A percentile compares a stretch with the other conserved stretches of the same genome.
Evolutionary conservation across 345 rosid genomes (phyloP).

Genomic region (Populus nigra): DNA sequence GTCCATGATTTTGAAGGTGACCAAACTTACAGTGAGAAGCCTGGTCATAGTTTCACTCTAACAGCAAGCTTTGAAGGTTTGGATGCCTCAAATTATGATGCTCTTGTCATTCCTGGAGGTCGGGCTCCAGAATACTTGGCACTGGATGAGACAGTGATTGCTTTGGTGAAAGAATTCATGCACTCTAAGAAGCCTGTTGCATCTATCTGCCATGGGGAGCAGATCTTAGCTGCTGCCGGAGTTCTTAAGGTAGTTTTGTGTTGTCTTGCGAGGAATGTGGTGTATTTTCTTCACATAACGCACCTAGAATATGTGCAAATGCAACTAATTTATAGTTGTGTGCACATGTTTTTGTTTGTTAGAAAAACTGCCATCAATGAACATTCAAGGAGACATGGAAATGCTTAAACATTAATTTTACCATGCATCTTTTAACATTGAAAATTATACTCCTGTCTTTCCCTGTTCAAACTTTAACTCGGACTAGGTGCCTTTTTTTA

Average conservation of each 20-base stretch:
- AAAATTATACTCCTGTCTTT: too few relatives aligned
- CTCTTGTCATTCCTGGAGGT: slow-evolving; percentile 92
- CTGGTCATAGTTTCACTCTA: slow-evolving; percentile 66
- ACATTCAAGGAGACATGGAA: too few relatives aligned
- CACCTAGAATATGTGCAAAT: too few relatives aligned
- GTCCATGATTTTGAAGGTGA: slow-evolving; percentile 96
- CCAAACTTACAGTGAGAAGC: slow-evolving; percentile 93
- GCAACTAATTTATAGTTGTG: too few relatives aligned
- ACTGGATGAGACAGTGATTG: slow-evolving; percentile 51
- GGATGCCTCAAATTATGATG: slow-evolving; percentile 69
- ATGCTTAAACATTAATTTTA: too few relatives aligned
- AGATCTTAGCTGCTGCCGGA: slow-evolving; percentile 85
- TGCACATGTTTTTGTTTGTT: too few relatives aligned
- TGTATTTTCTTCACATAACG: too few relatives aligned
- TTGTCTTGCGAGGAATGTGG: too few relatives aligned
- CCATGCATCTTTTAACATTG: too few relatives aligned
- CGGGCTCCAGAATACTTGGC: slow-evolving; percentile 88
- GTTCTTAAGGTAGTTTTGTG: slow-evolving; percentile 63
- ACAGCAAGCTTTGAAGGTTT: slow-evolving; percentile 60
- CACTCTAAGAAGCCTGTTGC: slow-evolving; percentile 71
- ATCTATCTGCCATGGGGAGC: slow-evolving; percentile 92
- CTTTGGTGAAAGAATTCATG: slow-evolving; percentile 68
- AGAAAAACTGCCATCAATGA: too few relatives aligned
- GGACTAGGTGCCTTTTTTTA: too few relatives aligned
- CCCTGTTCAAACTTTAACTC: too few relatives aligned